Percentiles rank a stretch among this genome's conserved stretches.
phyloP scores from a whole-genome alignment of 305 asterid genomes.

The Fraxinus greggii region DNA sequence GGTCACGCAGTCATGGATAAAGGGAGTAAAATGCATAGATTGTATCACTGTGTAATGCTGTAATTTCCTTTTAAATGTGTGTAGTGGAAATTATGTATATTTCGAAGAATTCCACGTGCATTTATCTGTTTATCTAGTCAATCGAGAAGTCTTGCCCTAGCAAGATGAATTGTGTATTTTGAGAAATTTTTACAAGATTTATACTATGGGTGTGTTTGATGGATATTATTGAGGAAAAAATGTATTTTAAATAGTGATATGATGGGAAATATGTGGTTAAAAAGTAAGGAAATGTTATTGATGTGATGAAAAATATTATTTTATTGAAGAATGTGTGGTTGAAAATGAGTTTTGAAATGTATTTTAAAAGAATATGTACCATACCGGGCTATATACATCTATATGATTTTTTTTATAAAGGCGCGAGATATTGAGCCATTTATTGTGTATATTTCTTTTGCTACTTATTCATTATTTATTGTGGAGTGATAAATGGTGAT shows the following conservation, averaged over 20 bases:
- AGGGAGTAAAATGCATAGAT: not conserved
- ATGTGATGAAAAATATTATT: too few species aligned
- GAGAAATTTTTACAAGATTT: not conserved
- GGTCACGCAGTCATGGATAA: not conserved
- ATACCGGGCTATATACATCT: not conserved
- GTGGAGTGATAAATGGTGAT: not conserved
- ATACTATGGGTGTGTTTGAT: too few species aligned
- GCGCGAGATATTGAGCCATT: not conserved
- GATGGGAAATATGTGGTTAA: too few species aligned
- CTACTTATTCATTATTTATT: not conserved
- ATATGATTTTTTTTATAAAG: not conserved
- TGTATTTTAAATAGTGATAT: too few species aligned
- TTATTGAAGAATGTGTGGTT: too few species aligned
- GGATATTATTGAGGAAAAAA: too few species aligned
- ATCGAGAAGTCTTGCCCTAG: not conserved
- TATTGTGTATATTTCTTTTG: not conserved
- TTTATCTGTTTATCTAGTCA: not conserved
- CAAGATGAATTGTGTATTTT: not conserved
- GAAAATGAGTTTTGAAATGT: too few species aligned
- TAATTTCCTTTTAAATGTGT: not conserved
- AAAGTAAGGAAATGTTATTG: too few species aligned
- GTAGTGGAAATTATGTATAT: not conserved
- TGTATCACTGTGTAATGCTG: not conserved
- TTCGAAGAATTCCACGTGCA: not conserved
- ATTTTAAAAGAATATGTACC: too few species aligned